Evolutionary conservation across 192 early-diverging fungal species (phyloP).

Genomic region (Backusella tarrabulga): DNA sequence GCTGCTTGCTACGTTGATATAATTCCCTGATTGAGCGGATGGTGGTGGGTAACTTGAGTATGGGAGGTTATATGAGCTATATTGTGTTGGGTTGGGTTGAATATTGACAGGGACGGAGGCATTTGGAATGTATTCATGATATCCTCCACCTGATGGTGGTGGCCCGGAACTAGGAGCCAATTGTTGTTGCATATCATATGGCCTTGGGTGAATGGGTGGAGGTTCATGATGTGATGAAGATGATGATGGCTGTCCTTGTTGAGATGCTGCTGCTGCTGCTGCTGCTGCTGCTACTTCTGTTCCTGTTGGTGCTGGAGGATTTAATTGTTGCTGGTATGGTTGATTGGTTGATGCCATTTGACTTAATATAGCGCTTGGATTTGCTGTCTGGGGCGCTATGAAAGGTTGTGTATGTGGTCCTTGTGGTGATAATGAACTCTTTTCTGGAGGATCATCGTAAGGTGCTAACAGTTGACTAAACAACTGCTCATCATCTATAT

Average conservation of each 20-base stretch:
- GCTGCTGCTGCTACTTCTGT: background rate
- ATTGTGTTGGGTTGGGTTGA: background rate
- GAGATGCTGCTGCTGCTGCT: background rate
- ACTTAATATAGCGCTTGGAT: background rate
- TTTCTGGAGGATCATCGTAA: background rate
- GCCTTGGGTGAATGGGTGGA: background rate
- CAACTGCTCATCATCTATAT: constrained; percentile 3
- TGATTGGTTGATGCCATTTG: background rate
- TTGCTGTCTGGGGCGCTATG: background rate
- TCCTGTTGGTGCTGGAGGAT: background rate
- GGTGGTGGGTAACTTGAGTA: background rate
- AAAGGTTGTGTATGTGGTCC: background rate
- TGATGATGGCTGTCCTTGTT: background rate
- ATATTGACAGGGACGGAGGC: background rate
- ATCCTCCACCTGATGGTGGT: background rate
- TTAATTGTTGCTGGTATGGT: background rate
- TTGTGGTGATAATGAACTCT: background rate
- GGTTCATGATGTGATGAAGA: background rate
- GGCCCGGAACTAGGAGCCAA: background rate
- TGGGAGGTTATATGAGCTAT: background rate
- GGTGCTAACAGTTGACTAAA: constrained; percentile 8
- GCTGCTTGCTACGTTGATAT: background rate
- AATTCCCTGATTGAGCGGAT: constrained; percentile 5
- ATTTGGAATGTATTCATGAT: background rate
- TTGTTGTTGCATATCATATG: background rate